Percentiles rank a stretch among this genome's conserved stretches.
These are phyloP conservation scores for Pseudocercospora musae DNA, from an alignment of 2,329 filamentous ascomycete species.

Conservation along the genomic window DNA sequence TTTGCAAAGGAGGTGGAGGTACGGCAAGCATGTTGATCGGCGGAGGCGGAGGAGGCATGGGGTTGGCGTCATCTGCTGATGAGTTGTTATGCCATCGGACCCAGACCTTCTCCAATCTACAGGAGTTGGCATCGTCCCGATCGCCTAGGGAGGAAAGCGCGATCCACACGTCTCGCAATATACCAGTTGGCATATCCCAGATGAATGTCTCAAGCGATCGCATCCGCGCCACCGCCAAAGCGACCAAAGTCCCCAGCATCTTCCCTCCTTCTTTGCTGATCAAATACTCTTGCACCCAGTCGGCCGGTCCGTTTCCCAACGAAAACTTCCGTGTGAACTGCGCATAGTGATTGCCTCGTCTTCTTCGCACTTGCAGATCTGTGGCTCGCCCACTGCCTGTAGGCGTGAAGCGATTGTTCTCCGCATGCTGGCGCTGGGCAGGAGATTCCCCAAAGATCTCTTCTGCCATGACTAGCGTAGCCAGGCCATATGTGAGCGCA, in stretches of 20 bases:
- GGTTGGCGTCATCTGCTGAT: constrained; percentile 43
- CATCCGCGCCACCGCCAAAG: constrained; percentile 77
- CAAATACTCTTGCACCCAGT: constrained; percentile 78
- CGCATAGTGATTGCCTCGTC: constrained; percentile 71
- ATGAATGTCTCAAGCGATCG: constrained; percentile 75
- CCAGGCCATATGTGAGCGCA: constrained; percentile 76
- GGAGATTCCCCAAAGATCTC: constrained; percentile 56
- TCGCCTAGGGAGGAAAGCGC: constrained; percentile 69
- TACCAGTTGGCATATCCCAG: constrained; percentile 87
- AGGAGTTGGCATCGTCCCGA: constrained; percentile 56
- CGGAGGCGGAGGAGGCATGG: constrained; percentile 39
- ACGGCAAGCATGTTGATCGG: constrained; percentile 26
- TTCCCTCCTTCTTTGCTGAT: constrained; percentile 81
- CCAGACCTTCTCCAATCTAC: constrained; percentile 71
- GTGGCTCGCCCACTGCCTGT: constrained; percentile 25
- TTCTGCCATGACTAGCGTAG: constrained; percentile 72
- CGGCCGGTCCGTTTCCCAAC: constrained; percentile 72
- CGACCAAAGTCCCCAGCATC: constrained; percentile 81
- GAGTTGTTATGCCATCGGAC: constrained; percentile 80
- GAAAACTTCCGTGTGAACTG: constrained; percentile 79
- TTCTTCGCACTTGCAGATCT: constrained; percentile 37
- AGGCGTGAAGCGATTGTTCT: constrained; percentile 28
- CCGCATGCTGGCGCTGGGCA: constrained; percentile 36
- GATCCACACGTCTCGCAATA: constrained; percentile 76
- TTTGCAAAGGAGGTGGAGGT: constrained; percentile 12